Base-by-base conservation (phyloP, 306 rosid species). In the Mimosa bimucronata region DNA sequence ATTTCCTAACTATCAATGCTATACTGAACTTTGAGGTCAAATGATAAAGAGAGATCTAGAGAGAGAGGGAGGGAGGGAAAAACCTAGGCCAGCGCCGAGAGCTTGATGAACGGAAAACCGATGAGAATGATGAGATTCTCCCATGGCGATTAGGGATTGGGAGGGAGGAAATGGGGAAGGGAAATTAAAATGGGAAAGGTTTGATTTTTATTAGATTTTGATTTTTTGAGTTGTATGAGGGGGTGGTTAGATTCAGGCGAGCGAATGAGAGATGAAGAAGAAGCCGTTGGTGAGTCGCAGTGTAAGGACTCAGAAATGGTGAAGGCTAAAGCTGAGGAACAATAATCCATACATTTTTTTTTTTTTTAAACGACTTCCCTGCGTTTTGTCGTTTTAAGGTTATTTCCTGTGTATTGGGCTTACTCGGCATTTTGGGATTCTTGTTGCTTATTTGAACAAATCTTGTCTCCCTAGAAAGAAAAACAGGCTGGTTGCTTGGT, bases 71-170 rank as follows among this genome's bases (percentile, higher is more conserved):
- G 73, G 88, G n/a, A n/a, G n/a, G n/a, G n/a, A n/a, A n/a, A n/a
- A n/a, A 95, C 98, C 98, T 75, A 64, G 76, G 80, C 98, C 97
- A 74, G 82, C 88, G 68, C 98, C 99, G 66, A 96, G 92, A 78
- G 87, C 84, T 78, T 85, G 92, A 53, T 91, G 92, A 83, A 93
- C 89, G 84, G 93, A 88, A 73, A 84, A 70, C 57, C 90, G 97
- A 80, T 68, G 85, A 73, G 82, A 45, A 79, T 77, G 78, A 21
- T 81, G 61, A 66, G 97, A 85, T 66, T 91, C 97, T 67, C 69
- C 90, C 98, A 96, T 96, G 90, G 92, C 86, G 83, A 79, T 81
- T 76, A 81, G 97, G 88, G 87, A 34, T 34, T 0, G 38, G 74
- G 74, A 69, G 37, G 21, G 2, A 2, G 3, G 9, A 28, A 28